Evolutionary conservation across 2,329 filamentous ascomycete species (phyloP), one percentile per base, ranked within the genome.

Genomic region (Colletotrichum chlorophyti): DNA sequence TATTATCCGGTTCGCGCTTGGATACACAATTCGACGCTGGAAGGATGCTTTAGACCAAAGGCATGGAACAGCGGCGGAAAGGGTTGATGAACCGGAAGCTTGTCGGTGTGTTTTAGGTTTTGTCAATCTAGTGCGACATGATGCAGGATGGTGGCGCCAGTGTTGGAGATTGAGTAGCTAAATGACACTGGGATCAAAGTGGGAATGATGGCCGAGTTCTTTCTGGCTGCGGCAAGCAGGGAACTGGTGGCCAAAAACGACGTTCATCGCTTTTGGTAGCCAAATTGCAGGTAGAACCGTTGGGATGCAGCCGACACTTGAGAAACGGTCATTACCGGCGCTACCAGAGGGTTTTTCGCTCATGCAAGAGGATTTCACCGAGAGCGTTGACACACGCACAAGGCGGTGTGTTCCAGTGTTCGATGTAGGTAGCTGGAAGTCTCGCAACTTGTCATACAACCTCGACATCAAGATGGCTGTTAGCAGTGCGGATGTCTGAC

Each of bases 31-130:
- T 53, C 41, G 41, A 47, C 47, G 47, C 52, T 26, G 27, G 23
- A 23, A 26, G 21, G 41, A 43, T 29, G 14, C 24, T 38, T 32
- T 27, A 34, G 5, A 15, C 12, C 23, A 15, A 41, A 12, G 29
- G 12, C 8, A 29, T 55, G 37, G 37, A 48, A 58, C 26, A 23
- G 48, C 23, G 49, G 50, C 50, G 29, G 35, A 29, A 35, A n/a
- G n/a, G 29, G 41, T 35, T 29, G 35, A 38, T 26, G 24, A 40
- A 27, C 15, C 43, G 35, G 43, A 37, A 45, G 31, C 21, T 45
- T 55, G 51, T 49, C 51, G 51, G 42, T 55, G 51, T 55, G 55
- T 59, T 59, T 55, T 49, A 53, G 51, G 43, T 55, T 59, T 42
- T 14, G 49, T 9, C 26, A 23, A n/a, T 53, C 34, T 38, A 19